phyloP scores from a whole-genome alignment of 1,284 basidiomycete genomes.

The Stygiomarasmius scandens region DNA sequence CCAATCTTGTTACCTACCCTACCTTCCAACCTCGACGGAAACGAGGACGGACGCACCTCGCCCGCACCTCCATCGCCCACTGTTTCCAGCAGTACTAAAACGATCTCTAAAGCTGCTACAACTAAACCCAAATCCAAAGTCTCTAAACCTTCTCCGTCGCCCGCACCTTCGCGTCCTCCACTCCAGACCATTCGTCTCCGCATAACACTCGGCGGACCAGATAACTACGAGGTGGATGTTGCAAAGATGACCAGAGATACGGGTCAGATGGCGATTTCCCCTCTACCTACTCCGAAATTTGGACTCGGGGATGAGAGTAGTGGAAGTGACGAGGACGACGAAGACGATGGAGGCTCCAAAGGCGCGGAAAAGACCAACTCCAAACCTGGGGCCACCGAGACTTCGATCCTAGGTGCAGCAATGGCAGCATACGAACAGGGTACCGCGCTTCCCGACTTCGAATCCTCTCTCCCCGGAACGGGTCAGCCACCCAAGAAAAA shows the following conservation, averaged over 20 bases:
- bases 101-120: too few relatives aligned
- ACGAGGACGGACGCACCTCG: too few relatives aligned
- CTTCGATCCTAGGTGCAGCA: too few relatives aligned
- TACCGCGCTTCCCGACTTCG: too few relatives aligned
- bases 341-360: too few relatives aligned
- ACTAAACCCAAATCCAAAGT: too few relatives aligned
- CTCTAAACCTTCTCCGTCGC: neutral
- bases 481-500: conserved; percentile 4
- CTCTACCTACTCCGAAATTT: conserved; percentile 43
- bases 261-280: conserved; percentile 64
- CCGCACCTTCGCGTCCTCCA: neutral
- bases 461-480: too few relatives aligned
- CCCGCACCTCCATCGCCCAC: too few relatives aligned
- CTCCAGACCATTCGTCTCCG: conserved; percentile 62
- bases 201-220: conserved; percentile 66
- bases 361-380: conserved; percentile 52
- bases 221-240: conserved; percentile 74
- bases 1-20: too few relatives aligned
- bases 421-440: too few relatives aligned
- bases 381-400: conserved; percentile 14
- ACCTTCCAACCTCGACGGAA: too few relatives aligned
- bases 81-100: conserved; percentile 20
- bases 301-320: conserved; percentile 35
- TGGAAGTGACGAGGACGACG: conserved; percentile 52
- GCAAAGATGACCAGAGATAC: conserved; percentile 56